Evolutionary conservation across 1,139 yeast species (phyloP), one percentile per base, ranked within the genome.

Genomic region (Yamadazyma mexicana): DNA sequence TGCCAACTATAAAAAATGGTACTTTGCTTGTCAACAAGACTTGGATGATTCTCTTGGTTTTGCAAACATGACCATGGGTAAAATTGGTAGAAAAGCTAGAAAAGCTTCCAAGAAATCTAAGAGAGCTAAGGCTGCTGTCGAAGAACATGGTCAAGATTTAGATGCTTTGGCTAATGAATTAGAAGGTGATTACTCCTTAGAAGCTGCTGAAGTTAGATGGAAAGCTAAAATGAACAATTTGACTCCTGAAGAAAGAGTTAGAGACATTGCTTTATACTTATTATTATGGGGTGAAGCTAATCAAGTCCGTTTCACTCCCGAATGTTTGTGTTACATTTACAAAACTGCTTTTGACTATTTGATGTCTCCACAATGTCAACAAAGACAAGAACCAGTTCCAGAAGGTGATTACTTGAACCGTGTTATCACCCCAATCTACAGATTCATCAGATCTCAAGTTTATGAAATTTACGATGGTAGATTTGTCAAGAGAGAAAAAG

Each of bases 241-340:
- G 45, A 54, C 66, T 33, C 77, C 77, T 3, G 77, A 72, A 51
- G 97, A 91, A 62, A 82, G 95, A 63, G 89, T 87, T 33, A 82
- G 95, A 60, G 98, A 92, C 59, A 67, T 92, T 48, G 92, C 98
- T 6, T 77, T 92, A 46, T 92, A 88, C 69, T 73, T 92, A 54
- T 76, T 91, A 58, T 76, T 89, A 55, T 92, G 99, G 99, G 98
- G 98, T 63, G 99, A 92, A 69, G 96, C 98, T 32, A 91, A 91
- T 67, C 98, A 92, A 71, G 91, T 92, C 45, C 81, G 98, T 62
- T 94, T 91, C 66, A 83, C 92, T 41, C 89, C 98, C 11, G 99
- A 92, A 69, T 77, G 87, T 63, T 69, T 91, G 50, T 89, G 97
- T 73, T 92, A 85, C 74, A 82, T 94, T 55, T 92, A 81, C 76